phyloP scores from a whole-genome alignment of 768 basidiomycete species.

The Lactarius hatsudake region DNA sequence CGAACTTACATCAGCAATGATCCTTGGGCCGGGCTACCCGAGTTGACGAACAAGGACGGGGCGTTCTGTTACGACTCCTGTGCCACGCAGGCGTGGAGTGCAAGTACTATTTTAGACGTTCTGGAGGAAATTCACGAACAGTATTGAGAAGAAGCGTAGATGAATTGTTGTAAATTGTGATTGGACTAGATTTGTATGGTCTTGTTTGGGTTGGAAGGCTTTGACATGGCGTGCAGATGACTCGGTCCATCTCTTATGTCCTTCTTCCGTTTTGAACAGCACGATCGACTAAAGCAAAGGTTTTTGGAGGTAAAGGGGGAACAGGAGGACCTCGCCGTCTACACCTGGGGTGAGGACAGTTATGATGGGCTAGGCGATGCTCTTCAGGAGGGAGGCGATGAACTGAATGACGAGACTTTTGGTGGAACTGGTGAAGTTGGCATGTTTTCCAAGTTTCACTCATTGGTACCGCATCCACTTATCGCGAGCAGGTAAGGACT shows the following conservation, averaged over 20 bases:
- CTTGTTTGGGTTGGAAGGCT: conserved; percentile 19
- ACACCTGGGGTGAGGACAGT: conserved; percentile 88
- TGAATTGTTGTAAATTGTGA: background rate
- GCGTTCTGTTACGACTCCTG: conserved; percentile 85
- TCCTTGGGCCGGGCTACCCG: conserved; percentile 92
- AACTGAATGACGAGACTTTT: conserved; percentile 96
- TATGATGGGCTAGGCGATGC: conserved; percentile 89
- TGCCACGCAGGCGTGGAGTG: conserved; percentile 94
- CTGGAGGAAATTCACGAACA: conserved; percentile 65
- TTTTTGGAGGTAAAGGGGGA: conserved; percentile 46
- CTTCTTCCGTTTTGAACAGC: conserved; percentile 74
- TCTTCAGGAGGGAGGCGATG: conserved; percentile 86
- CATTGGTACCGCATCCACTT: background rate
- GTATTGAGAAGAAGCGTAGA: background rate
- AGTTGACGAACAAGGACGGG: conserved; percentile 86
- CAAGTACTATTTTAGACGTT: conserved; percentile 89
- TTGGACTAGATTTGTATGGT: conserved; percentile 20
- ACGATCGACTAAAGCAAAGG: conserved; percentile 52
- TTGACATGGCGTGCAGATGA: conserved; percentile 2
- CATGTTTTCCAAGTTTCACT: conserved; percentile 41
- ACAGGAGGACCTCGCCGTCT: conserved; percentile 84
- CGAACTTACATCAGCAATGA: conserved; percentile 75
- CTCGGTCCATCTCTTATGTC: conserved; percentile 46
- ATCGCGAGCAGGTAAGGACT: conserved; percentile 69
- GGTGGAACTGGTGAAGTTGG: conserved; percentile 69